Conservation (phyloP, 2,329 filamentous ascomycete species). For the Aspergillus nomiae region DNA sequence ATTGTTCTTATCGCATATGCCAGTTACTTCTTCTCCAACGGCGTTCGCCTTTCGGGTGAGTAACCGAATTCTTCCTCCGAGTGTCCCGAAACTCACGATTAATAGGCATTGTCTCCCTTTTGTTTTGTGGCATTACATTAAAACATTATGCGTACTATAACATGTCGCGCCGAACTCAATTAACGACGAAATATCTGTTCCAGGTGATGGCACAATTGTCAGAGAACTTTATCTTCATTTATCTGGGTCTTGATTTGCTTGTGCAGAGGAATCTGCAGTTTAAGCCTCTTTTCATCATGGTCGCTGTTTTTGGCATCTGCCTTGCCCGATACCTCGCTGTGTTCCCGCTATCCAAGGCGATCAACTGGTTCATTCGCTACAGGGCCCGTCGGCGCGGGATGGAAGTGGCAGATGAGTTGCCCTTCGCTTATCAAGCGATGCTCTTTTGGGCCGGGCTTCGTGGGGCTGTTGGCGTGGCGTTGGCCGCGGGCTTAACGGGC, state of each 20-base stretch:
- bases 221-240: constrained; percentile 99
- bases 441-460: constrained; percentile 98
- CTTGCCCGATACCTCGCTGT: constrained; percentile 90
- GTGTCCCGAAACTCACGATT: constrained; percentile 14
- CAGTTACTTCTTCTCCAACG: constrained; percentile 97
- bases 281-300: constrained; percentile 91
- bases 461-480: constrained; percentile 90
- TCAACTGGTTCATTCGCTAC: constrained; percentile 92
- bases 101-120: constrained; percentile 87
- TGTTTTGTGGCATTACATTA: constrained; percentile 97
- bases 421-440: constrained; percentile 97
- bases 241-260: constrained; percentile 90
- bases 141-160: constrained; percentile 99
- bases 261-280: constrained; percentile 86
- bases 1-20: constrained; percentile 93
- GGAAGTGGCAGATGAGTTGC: constrained; percentile 82
- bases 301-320: constrained; percentile 89
- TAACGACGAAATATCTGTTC: constrained; percentile 97
- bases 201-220: constrained; percentile 91
- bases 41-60: constrained; percentile 91
- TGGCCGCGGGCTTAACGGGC: constrained; percentile 84
- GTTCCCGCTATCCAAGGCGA: constrained; percentile 83
- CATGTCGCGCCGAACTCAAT: constrained; percentile 95
- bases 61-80: neutral
- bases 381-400: constrained; percentile 74